phyloP scores from a whole-genome alignment of 352 stramenopile genomes.

The Poterioochromonas sp. region DNA sequence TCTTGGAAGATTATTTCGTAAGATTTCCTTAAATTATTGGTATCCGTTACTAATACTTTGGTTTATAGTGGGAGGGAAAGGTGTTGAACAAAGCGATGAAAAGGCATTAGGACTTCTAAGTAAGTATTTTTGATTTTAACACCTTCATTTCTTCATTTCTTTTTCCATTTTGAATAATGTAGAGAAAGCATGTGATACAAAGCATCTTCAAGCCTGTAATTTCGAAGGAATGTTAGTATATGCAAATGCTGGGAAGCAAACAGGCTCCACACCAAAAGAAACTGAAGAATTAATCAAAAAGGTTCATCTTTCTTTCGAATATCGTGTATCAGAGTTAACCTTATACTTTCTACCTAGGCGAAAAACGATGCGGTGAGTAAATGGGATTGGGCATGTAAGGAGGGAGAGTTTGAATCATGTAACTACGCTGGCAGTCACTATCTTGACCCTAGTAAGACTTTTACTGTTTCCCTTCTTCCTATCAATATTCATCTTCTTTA shows the following conservation, averaged over 20 bases:
- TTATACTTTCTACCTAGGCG: no score
- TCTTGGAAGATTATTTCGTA: constrained; percentile 35
- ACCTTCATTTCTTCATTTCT: neutral
- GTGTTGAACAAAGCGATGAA: constrained; percentile 40
- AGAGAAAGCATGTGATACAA: constrained; percentile 35
- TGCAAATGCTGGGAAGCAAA: constrained; percentile 2
- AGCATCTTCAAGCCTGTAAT: constrained; percentile 38
- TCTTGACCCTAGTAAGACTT: neutral
- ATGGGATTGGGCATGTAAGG: constrained; percentile 41
- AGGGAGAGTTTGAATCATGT: constrained; percentile 45
- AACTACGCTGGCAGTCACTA: constrained; percentile 36
- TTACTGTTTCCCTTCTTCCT: neutral
- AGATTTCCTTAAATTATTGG: constrained; percentile 25
- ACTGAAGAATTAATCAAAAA: no score
- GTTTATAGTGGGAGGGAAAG: constrained; percentile 35
- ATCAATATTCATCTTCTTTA: neutral
- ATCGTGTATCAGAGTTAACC: no score
- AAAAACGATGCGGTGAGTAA: constrained; percentile 42
- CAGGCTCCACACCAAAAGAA: no score
- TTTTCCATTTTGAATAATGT: neutral
- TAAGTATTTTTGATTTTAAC: constrained; percentile 9
- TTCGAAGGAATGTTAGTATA: constrained; percentile 37
- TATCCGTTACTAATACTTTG: neutral
- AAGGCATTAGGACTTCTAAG: constrained; percentile 41
- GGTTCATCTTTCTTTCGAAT: no score